A percentile compares a stretch with the other conserved stretches of the same genome.
Evolutionary conservation across 495 filamentous ascomycete species (phyloP).

Genomic region (Staphylotrichum tortipilum): DNA sequence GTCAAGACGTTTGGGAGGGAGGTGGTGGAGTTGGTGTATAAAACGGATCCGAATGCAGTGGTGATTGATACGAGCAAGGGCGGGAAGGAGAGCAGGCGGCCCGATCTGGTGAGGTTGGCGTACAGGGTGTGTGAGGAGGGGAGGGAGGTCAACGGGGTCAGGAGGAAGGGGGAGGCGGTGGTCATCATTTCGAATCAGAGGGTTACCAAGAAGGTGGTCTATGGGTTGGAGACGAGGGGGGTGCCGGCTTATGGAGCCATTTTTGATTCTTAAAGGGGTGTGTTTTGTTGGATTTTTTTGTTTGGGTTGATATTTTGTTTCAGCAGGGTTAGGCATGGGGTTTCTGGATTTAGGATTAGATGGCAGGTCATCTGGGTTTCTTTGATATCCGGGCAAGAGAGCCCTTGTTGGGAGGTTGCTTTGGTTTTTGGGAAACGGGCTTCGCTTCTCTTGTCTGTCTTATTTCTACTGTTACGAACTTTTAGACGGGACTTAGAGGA

Average conservation of each 20-base stretch:
- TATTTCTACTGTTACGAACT: no score
- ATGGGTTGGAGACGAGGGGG: slow-evolving; percentile 60
- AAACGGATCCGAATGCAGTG: slow-evolving; percentile 38
- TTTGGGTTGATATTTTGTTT: no score
- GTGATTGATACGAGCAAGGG: slow-evolving; percentile 42
- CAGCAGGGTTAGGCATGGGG: no score
- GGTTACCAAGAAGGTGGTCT: slow-evolving; percentile 63
- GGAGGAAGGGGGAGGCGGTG: slow-evolving; percentile 54
- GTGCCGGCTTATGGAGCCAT: slow-evolving; percentile 70
- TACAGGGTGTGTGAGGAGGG: slow-evolving; percentile 48
- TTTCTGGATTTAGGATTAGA: no score
- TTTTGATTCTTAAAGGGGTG: slow-evolving; percentile 58
- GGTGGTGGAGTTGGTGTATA: slow-evolving; percentile 35
- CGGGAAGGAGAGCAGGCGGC: slow-evolving; percentile 23
- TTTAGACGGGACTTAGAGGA: no score
- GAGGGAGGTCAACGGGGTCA: slow-evolving; percentile 43
- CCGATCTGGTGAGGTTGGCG: slow-evolving; percentile 48
- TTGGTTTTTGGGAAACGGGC: no score
- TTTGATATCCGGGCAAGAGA: no score
- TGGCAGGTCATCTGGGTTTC: no score
- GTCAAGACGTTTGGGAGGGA: slow-evolving; percentile 36
- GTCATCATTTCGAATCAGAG: slow-evolving; percentile 69
- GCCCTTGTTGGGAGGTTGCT: no score
- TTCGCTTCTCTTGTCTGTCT: no score
- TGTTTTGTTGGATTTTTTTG: not conserved